phyloP scores from a whole-genome alignment of 1,139 yeast species.

The Sugiyamaella grinbergsii region DNA sequence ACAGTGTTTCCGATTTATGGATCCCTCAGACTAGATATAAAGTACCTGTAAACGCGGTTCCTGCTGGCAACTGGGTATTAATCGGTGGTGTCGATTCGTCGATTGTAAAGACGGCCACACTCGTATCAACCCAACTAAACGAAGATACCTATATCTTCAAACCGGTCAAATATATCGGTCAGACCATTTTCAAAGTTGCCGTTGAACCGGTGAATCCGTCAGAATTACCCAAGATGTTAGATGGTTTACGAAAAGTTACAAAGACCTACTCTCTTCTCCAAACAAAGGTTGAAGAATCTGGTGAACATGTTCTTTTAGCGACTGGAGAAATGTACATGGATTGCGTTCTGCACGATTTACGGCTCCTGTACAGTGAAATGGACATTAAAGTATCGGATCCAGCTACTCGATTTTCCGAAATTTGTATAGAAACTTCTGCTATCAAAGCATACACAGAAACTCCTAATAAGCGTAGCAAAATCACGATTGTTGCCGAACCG shows the following conservation, averaged over 20 bases:
- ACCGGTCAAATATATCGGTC: conserved; percentile 50
- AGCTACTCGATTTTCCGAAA: conserved; percentile 75
- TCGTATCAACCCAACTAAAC: conserved; percentile 38
- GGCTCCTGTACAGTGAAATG: conserved; percentile 61
- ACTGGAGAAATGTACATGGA: conserved; percentile 91
- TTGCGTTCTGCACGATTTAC: conserved; percentile 74
- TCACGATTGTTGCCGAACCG: conserved; percentile 82
- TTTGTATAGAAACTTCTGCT: conserved; percentile 66
- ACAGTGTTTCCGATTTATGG: conserved; percentile 52
- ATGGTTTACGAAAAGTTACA: conserved; percentile 63
- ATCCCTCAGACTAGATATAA: conserved; percentile 74
- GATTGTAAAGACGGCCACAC: conserved; percentile 62
- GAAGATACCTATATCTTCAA: conserved; percentile 44
- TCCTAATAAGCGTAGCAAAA: conserved; percentile 54
- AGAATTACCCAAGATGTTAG: conserved; percentile 71
- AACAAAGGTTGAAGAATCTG: conserved; percentile 80
- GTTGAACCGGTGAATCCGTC: conserved; percentile 80
- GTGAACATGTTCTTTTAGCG: conserved; percentile 79
- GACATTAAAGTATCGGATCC: conserved; percentile 87
- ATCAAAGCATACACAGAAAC: conserved; percentile 65
- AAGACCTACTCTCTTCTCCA: conserved; percentile 67
- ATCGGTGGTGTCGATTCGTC: conserved; percentile 62
- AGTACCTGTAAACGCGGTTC: conserved; percentile 55
- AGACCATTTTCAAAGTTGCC: conserved; percentile 76
- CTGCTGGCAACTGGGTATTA: conserved; percentile 67